Percentiles rank a stretch among this genome's conserved stretches.
These are phyloP conservation scores for Pseudomassariella vexata DNA, from an alignment of 2,329 filamentous ascomycete genomes.

Conservation along the genomic window DNA sequence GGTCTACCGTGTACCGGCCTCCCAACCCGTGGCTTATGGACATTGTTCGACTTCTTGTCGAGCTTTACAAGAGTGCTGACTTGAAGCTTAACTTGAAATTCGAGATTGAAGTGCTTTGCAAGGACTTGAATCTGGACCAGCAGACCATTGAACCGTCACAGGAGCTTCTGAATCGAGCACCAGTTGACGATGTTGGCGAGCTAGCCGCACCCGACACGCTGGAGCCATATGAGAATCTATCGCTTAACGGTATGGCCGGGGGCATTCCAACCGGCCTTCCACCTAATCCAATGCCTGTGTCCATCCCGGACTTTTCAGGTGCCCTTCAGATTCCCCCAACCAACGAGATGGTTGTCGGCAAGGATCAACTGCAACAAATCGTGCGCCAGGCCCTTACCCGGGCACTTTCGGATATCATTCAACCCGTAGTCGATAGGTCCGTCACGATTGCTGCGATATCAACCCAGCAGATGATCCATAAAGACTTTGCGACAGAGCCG, in stretches of 20 bases:
- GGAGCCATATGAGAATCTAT: slow-evolving; percentile 78
- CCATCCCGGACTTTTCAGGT: slow-evolving; percentile 77
- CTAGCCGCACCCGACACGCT: slow-evolving; percentile 60
- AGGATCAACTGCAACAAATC: slow-evolving; percentile 64
- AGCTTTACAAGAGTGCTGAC: slow-evolving; percentile 88
- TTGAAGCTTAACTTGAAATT: slow-evolving; percentile 97
- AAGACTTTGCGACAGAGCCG: slow-evolving; percentile 91
- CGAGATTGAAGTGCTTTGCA: slow-evolving; percentile 96
- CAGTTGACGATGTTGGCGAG: slow-evolving; percentile 56
- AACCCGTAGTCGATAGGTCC: slow-evolving; percentile 92
- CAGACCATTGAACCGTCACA: slow-evolving; percentile 84
- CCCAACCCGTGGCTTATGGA: slow-evolving; percentile 99
- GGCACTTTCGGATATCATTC: slow-evolving; percentile 92
- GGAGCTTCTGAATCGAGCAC: slow-evolving; percentile 72
- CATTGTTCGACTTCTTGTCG: slow-evolving; percentile 82
- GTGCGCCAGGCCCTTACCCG: slow-evolving; percentile 81
- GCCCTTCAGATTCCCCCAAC: slow-evolving; percentile 76
- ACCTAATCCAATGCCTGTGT: slow-evolving; percentile 69
- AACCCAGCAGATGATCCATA: slow-evolving; percentile 89
- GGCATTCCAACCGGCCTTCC: slow-evolving; percentile 68
- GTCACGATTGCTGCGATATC: slow-evolving; percentile 98
- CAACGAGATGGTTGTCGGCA: slow-evolving; percentile 72
- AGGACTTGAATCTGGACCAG: slow-evolving; percentile 84
- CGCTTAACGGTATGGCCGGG: slow-evolving; percentile 67
- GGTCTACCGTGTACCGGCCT: slow-evolving; percentile 83